phyloP scores from a whole-genome alignment of 768 basidiomycete genomes.

The Neoboletus brunneissimus region DNA sequence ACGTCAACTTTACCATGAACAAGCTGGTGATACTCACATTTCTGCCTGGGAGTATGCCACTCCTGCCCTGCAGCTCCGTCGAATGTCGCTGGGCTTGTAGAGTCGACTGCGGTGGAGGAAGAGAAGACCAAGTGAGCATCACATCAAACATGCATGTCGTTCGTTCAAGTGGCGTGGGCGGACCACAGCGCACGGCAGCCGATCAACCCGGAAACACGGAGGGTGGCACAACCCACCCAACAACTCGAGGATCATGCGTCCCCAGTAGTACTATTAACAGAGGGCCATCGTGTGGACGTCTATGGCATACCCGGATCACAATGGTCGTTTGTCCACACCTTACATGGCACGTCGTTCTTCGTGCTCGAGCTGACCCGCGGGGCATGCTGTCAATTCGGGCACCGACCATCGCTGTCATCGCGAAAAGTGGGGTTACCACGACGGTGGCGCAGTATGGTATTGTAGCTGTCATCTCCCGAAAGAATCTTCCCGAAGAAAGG shows the following conservation, averaged over 20 bases:
- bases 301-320: slow-evolving; percentile 8
- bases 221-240: slow-evolving; percentile 3
- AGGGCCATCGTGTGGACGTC: slow-evolving; percentile 4
- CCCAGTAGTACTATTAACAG: neutral
- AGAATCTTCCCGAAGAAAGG: neutral
- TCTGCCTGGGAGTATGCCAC: neutral
- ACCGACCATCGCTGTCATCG: neutral
- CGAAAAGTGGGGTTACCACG: neutral
- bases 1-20: slow-evolving; percentile 2
- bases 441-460: neutral
- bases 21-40: slow-evolving; percentile 5
- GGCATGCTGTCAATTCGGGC: neutral
- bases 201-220: slow-evolving; percentile 12
- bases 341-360: slow-evolving; percentile 10
- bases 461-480: neutral
- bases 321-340: neutral
- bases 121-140: neutral
- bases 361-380: neutral
- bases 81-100: slow-evolving; percentile 5
- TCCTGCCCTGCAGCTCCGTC: neutral
- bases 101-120: slow-evolving; percentile 8
- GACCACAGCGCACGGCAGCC: slow-evolving; percentile 6
- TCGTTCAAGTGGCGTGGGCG: slow-evolving; percentile 7
- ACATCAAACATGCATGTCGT: slow-evolving; percentile 9
- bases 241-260: slow-evolving; percentile 15